Evolutionary conservation across 305 asterid genomes (phyloP).

Genomic region (Caryopteris hybrid): DNA sequence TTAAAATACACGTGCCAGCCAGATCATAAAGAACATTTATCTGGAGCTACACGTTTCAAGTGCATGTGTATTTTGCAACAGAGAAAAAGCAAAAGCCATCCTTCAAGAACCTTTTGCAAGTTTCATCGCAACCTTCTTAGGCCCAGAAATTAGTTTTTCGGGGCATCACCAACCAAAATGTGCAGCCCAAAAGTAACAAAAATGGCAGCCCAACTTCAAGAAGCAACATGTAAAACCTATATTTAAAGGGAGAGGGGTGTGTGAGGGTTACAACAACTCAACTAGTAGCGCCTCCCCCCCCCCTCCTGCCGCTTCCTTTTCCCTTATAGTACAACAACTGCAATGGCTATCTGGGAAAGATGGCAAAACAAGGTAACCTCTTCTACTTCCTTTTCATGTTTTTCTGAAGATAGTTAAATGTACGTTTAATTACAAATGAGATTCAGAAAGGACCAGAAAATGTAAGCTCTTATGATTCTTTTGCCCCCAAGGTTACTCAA

Average conservation of each 20-base stretch:
- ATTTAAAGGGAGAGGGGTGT: background rate
- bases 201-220: constrained; percentile 18
- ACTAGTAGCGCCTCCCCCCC: constrained; percentile 11
- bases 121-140: background rate
- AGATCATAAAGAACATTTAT: constrained; percentile 10
- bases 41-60: background rate
- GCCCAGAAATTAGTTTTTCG: constrained; percentile 16
- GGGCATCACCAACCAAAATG: constrained; percentile 5
- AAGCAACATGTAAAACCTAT: constrained; percentile 16
- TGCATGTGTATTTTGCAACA: background rate
- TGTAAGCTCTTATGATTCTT: background rate
- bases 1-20: background rate
- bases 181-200: constrained; percentile 12
- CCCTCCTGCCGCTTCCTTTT: constrained; percentile 11
- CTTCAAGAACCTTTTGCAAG: background rate
- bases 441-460: background rate
- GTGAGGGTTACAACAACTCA: constrained; percentile 12
- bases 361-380: constrained; percentile 8
- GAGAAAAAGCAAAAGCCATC: constrained; percentile 1
- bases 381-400: background rate
- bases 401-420: constrained; percentile 3
- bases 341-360: background rate
- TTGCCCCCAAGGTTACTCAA: background rate
- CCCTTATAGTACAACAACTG: constrained; percentile 13
- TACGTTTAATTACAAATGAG: background rate